These are phyloP conservation scores for Alliaria petiolata DNA, from an alignment of 345 rosid genomes.

Conservation along the genomic window DNA sequence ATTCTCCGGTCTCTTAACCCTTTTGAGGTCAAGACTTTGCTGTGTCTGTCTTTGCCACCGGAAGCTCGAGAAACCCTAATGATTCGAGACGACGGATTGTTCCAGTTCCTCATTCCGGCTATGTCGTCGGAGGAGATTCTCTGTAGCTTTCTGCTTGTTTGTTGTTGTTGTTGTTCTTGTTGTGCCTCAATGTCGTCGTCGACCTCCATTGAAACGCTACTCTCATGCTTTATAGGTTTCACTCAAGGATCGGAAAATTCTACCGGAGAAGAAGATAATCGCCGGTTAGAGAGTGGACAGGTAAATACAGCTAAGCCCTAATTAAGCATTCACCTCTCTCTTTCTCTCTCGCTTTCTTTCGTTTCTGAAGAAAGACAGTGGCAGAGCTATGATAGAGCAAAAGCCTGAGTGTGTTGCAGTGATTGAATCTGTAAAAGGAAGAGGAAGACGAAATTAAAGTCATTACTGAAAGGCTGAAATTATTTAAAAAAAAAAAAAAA, in stretches of 20 bases:
- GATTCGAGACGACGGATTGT: conserved; percentile 75
- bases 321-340: conserved; percentile 38
- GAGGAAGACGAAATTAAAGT: conserved; percentile 16
- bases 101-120: conserved; percentile 36
- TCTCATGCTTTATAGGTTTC: conserved; percentile 66
- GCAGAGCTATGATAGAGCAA: conserved; percentile 42
- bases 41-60: conserved; percentile 95
- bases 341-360: conserved; percentile 38
- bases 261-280: background rate
- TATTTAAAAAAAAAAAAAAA: background rate
- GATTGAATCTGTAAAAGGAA: conserved; percentile 40
- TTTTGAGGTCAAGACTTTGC: conserved; percentile 91
- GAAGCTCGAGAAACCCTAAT: conserved; percentile 94
- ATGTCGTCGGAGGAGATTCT: conserved; percentile 38
- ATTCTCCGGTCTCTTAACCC: conserved; percentile 87
- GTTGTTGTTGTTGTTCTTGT: too few relatives aligned
- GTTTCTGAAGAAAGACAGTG: conserved; percentile 43
- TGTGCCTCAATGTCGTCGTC: conserved; percentile 58
- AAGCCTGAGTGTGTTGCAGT: conserved; percentile 60
- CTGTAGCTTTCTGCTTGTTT: conserved; percentile 44
- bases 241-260: background rate
- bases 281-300: background rate
- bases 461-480: background rate
- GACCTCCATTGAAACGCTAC: conserved; percentile 63
- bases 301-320: background rate